Conservation (phyloP, 352 stramenopile genomes). For the Pythium biforme region DNA sequence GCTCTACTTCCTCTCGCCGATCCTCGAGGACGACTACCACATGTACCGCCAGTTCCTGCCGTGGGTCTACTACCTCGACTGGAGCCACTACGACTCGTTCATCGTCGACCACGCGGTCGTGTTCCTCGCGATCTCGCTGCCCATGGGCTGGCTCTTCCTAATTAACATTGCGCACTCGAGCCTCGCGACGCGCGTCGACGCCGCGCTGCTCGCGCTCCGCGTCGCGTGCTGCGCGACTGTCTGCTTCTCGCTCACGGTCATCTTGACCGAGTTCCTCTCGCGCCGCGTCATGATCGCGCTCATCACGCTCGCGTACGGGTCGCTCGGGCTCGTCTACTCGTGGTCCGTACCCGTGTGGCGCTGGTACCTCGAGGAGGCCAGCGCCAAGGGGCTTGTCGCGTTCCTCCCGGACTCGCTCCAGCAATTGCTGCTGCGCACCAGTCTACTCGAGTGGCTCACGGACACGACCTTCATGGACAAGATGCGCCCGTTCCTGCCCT, state of each 20-base stretch:
- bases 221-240: slow-evolving; percentile 64
- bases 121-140: slow-evolving; percentile 59
- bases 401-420: slow-evolving; percentile 61
- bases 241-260: slow-evolving; percentile 65
- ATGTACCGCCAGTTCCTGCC: slow-evolving; percentile 52
- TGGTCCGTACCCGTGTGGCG: slow-evolving; percentile 77
- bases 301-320: slow-evolving; percentile 62
- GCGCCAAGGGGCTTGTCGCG: slow-evolving; percentile 50
- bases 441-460: slow-evolving; percentile 80
- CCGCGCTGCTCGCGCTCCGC: slow-evolving; percentile 55
- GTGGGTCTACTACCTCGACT: slow-evolving; percentile 57
- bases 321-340: slow-evolving; percentile 64
- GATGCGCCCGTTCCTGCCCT: slow-evolving; percentile 68
- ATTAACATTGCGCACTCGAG: slow-evolving; percentile 66
- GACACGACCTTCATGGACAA: slow-evolving; percentile 73
- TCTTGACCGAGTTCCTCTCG: slow-evolving; percentile 77
- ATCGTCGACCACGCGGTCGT: slow-evolving; percentile 69
- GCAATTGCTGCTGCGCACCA: slow-evolving; percentile 67
- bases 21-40: slow-evolving; percentile 53
- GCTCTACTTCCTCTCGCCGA: slow-evolving; percentile 53
- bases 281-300: slow-evolving; percentile 69
- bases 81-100: slow-evolving; percentile 70
- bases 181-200: slow-evolving; percentile 45
- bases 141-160: slow-evolving; percentile 60
- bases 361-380: slow-evolving; percentile 71